phyloP scores from a whole-genome alignment of 2,329 filamentous ascomycete genomes.

The Claviceps digitariae region DNA sequence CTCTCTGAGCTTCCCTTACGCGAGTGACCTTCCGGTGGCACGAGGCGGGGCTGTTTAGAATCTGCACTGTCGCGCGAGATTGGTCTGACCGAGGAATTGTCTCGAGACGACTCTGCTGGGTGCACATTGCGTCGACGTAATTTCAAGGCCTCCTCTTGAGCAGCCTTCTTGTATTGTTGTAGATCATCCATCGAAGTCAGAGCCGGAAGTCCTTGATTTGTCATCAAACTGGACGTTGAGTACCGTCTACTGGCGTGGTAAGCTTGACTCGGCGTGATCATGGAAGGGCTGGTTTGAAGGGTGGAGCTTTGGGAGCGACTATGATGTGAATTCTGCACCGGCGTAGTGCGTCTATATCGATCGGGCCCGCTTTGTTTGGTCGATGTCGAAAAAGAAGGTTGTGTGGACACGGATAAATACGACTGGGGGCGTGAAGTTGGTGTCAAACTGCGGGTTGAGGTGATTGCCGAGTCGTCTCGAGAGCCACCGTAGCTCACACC shows the following conservation, averaged over 20 bases:
- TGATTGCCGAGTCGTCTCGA: conserved; percentile 38
- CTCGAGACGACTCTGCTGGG: conserved; percentile 31
- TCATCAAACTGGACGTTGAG: conserved; percentile 32
- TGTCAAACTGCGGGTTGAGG: conserved; percentile 27
- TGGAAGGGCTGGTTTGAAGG: conserved; percentile 18
- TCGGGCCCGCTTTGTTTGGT: conserved; percentile 46
- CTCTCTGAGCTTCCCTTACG: conserved; percentile 53
- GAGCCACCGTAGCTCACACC: conserved; percentile 27
- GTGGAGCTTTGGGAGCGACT: conserved; percentile 23
- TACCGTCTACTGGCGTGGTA: conserved; percentile 14
- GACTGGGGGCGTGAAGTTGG: conserved; percentile 29
- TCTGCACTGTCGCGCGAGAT: conserved; percentile 11
- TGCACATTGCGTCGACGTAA: conserved; percentile 76
- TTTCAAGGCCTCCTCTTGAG: conserved; percentile 57
- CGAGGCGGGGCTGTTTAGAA: conserved; percentile 24
- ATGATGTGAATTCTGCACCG: conserved; percentile 21
- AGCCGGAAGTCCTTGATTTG: conserved; percentile 24
- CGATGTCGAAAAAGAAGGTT: conserved; percentile 31
- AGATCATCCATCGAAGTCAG: conserved; percentile 55
- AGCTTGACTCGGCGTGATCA: conserved; percentile 11
- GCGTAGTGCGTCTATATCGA: conserved; percentile 61
- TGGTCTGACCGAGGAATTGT: conserved; percentile 9
- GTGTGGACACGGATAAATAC: conserved; percentile 25
- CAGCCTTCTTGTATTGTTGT: conserved; percentile 41
- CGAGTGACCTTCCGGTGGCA: conserved; percentile 18